phyloP scores from a whole-genome alignment of 2,329 filamentous ascomycete species.

The Thielaviopsis populi region DNA sequence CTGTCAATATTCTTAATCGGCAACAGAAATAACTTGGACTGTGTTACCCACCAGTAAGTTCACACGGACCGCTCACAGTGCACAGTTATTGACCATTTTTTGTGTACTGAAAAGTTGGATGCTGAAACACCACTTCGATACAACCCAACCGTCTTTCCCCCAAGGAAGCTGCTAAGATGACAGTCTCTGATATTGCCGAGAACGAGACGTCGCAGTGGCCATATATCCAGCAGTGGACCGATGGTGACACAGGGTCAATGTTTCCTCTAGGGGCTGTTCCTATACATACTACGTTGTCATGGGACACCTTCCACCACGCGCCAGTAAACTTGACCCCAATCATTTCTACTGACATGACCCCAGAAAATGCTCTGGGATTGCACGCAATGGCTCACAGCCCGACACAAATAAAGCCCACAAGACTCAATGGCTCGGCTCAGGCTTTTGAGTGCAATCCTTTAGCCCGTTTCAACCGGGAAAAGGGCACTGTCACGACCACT shows the following conservation, averaged over 20 bases:
- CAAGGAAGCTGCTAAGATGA: neutral
- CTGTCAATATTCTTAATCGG: too few relatives aligned
- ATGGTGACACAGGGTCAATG: neutral
- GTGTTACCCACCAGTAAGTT: too few relatives aligned
- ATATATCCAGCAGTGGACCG: neutral
- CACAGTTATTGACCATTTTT: too few relatives aligned
- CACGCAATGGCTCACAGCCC: too few relatives aligned
- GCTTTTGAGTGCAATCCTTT: neutral
- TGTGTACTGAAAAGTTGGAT: too few relatives aligned
- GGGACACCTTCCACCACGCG: neutral
- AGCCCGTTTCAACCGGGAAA: neutral
- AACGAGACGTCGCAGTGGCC: neutral
- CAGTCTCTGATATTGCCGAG: neutral
- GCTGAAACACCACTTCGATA: too few relatives aligned
- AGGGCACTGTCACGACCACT: neutral
- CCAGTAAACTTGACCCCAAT: too few relatives aligned
- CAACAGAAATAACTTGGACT: too few relatives aligned
- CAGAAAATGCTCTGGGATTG: too few relatives aligned
- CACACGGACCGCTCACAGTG: too few relatives aligned
- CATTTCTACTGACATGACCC: neutral
- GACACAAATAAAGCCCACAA: too few relatives aligned
- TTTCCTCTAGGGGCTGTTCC: neutral
- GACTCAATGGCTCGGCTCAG: neutral
- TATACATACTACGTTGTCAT: neutral
- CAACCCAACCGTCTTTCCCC: too few relatives aligned